These are phyloP conservation scores for Rhynchosporium graminicola DNA, from an alignment of 2,329 filamentous ascomycete genomes.

Conservation along the genomic window DNA sequence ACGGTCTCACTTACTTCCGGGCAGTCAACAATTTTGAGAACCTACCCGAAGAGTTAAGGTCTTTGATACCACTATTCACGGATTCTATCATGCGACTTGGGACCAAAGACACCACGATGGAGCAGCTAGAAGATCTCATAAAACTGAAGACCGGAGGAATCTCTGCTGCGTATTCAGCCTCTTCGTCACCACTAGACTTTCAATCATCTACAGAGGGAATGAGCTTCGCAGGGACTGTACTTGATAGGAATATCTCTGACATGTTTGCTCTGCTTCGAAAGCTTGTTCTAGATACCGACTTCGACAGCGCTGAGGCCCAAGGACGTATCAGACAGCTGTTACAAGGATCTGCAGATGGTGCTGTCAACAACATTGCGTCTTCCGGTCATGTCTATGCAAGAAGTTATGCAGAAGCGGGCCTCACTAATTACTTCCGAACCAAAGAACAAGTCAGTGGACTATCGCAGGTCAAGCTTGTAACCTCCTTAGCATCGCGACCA, in stretches of 20 bases:
- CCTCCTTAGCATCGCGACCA: slow-evolving; percentile 72
- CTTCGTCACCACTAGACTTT: slow-evolving; percentile 73
- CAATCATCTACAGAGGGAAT: slow-evolving; percentile 76
- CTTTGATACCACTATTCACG: slow-evolving; percentile 85
- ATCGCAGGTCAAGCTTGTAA: slow-evolving; percentile 83
- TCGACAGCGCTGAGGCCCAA: slow-evolving; percentile 79
- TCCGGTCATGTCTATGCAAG: slow-evolving; percentile 87
- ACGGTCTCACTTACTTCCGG: slow-evolving; percentile 94
- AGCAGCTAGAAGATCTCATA: slow-evolving; percentile 91
- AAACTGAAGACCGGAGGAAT: slow-evolving; percentile 95
- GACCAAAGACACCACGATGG: slow-evolving; percentile 85
- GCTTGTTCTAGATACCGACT: slow-evolving; percentile 84
- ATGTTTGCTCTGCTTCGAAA: slow-evolving; percentile 87
- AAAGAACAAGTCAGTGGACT: slow-evolving; percentile 88
- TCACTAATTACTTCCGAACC: slow-evolving; percentile 71
- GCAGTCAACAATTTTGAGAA: slow-evolving; percentile 79
- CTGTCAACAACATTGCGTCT: slow-evolving; percentile 88
- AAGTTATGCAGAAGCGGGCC: slow-evolving; percentile 76
- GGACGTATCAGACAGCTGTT: slow-evolving; percentile 83
- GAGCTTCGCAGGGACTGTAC: slow-evolving; percentile 79
- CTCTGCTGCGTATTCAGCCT: slow-evolving; percentile 80
- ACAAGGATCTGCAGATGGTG: slow-evolving; percentile 83
- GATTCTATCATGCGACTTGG: slow-evolving; percentile 92
- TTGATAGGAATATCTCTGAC: slow-evolving; percentile 85
- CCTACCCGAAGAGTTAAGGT: slow-evolving; percentile 79